Conservation (phyloP, 2,329 filamentous ascomycete species). For the Akanthomyces dipterigenus region DNA sequence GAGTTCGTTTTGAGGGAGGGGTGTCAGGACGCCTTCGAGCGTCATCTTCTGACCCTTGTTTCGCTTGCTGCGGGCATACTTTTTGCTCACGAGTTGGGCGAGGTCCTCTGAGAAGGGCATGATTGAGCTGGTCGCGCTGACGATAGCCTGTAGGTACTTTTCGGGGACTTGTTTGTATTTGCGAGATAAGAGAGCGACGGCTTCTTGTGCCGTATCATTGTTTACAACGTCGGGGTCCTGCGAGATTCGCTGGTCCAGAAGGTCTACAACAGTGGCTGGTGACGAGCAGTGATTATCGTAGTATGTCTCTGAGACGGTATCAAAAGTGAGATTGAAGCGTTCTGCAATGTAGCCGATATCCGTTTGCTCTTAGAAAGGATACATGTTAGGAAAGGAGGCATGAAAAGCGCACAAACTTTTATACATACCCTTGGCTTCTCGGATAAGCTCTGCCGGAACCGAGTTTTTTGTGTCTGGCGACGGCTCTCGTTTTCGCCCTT, state of each 20-base stretch:
- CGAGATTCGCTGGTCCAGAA: slow-evolving; percentile 37
- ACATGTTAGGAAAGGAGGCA: not conserved
- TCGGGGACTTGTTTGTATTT: slow-evolving; percentile 37
- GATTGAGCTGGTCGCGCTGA: slow-evolving; percentile 32
- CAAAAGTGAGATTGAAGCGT: slow-evolving; percentile 33
- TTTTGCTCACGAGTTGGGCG: slow-evolving; percentile 32
- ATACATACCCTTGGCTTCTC: slow-evolving; percentile 25
- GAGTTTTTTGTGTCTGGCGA: slow-evolving; percentile 14
- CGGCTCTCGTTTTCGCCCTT: slow-evolving; percentile 19
- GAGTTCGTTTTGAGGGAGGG: slow-evolving; percentile 27
- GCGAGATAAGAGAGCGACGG: slow-evolving; percentile 25
- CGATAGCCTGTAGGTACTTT: slow-evolving; percentile 35
- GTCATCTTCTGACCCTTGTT: slow-evolving; percentile 29
- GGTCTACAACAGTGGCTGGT: slow-evolving; percentile 33
- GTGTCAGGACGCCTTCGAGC: slow-evolving; percentile 32
- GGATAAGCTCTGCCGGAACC: slow-evolving; percentile 16
- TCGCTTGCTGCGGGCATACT: slow-evolving; percentile 33
- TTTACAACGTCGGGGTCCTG: slow-evolving; percentile 25
- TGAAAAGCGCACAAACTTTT: not conserved
- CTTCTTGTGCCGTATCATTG: slow-evolving; percentile 20
- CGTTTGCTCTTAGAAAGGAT: slow-evolving; percentile 23
- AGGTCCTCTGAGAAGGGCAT: slow-evolving; percentile 33
- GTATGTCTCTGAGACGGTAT: slow-evolving; percentile 36
- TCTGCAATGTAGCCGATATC: slow-evolving; percentile 40
- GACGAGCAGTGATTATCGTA: slow-evolving; percentile 30